These are phyloP conservation scores for Chrysoporthe puriensis DNA, from an alignment of 2,329 filamentous ascomycete species.

Conservation along the genomic window DNA sequence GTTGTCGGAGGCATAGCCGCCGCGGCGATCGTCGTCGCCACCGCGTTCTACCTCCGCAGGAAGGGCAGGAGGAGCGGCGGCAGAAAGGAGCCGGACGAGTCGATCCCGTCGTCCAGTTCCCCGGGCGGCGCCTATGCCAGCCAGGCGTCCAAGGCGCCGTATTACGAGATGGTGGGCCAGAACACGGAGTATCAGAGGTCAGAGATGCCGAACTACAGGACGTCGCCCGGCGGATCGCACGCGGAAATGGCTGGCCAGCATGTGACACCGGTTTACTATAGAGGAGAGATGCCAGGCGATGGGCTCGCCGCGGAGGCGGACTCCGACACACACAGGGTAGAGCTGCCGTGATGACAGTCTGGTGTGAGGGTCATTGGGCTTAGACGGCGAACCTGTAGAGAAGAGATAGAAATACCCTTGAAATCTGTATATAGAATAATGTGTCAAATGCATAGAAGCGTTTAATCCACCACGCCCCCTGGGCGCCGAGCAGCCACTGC, in stretches of 20 bases:
- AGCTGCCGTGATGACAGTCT: not conserved
- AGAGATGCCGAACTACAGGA: not conserved
- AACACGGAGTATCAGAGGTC: not conserved
- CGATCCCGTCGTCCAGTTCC: not conserved
- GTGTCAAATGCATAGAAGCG: not conserved
- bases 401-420: not conserved
- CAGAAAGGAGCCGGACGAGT: slow-evolving; percentile 1
- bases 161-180: slow-evolving; percentile 8
- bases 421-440: not conserved
- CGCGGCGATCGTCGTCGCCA: slow-evolving; percentile 30
- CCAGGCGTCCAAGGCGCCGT: not conserved
- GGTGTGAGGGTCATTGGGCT: too few species aligned
- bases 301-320: not conserved
- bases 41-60: slow-evolving; percentile 33
- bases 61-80: not conserved
- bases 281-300: not conserved
- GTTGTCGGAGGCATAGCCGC: slow-evolving; percentile 30
- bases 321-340: not conserved
- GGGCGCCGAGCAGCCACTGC: not conserved
- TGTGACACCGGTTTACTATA: not conserved
- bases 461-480: not conserved
- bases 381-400: too few species aligned
- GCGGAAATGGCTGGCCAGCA: not conserved
- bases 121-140: not conserved
- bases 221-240: not conserved